These are phyloP conservation scores for Apiotrichum siamense DNA, from an alignment of 1,284 basidiomycete species.

Conservation along the genomic window DNA sequence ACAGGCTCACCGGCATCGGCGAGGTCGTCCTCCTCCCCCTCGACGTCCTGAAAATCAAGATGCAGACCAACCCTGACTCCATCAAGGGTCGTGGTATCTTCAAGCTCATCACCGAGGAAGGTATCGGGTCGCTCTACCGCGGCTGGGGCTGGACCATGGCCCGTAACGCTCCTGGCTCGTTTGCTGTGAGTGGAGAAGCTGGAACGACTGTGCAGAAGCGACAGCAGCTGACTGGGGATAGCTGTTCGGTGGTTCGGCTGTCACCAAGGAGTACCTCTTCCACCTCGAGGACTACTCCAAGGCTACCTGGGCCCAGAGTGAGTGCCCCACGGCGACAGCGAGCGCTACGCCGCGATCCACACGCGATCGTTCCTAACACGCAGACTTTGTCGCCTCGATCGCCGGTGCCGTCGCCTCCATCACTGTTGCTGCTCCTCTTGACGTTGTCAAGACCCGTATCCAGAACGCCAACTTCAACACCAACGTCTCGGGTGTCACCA, in stretches of 20 bases:
- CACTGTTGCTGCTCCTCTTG: conserved; percentile 90
- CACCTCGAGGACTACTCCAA: conserved; percentile 81
- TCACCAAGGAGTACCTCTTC: conserved; percentile 89
- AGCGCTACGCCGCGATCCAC: no score
- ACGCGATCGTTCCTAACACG: neutral
- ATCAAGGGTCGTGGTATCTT: conserved; percentile 87
- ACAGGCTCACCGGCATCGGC: conserved; percentile 89
- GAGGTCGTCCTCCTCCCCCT: conserved; percentile 94
- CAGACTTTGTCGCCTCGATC: conserved; percentile 82
- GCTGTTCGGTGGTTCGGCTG: conserved; percentile 94
- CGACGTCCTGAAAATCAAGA: conserved; percentile 96
- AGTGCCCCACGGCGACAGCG: conserved; percentile 20
- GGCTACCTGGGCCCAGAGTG: conserved; percentile 86
- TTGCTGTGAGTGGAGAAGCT: conserved; percentile 64
- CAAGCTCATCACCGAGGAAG: conserved; percentile 87
- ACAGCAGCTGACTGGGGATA: conserved; percentile 34
- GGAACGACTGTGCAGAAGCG: neutral
- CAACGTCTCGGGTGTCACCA: conserved; percentile 74
- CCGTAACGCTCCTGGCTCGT: conserved; percentile 90
- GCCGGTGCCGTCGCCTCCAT: conserved; percentile 92
- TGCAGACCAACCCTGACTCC: conserved; percentile 90
- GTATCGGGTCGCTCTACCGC: conserved; percentile 76
- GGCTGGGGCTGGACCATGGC: conserved; percentile 99
- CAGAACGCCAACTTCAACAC: conserved; percentile 97
- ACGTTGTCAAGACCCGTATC: conserved; percentile 93